These are phyloP conservation scores for Phalaenopsis aphrodite DNA, from an alignment of 106 monocot genomes.

Conservation along the genomic window DNA sequence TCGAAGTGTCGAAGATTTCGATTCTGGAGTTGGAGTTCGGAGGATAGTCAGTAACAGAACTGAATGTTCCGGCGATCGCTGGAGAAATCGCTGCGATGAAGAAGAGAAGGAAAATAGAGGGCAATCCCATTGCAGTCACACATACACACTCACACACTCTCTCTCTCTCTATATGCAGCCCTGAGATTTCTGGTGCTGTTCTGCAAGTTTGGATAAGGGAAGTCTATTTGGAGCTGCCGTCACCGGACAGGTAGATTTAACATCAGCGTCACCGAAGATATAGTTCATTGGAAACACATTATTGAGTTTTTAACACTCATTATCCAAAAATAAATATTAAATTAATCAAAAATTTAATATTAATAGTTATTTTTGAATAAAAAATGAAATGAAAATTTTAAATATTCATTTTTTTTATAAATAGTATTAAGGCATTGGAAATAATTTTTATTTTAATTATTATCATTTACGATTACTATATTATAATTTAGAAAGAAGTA, in stretches of 20 bases:
- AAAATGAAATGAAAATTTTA: no score
- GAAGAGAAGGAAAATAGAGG: neutral
- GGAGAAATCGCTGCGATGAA: slow-evolving; percentile 8
- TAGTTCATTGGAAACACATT: neutral
- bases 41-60: slow-evolving; percentile 13
- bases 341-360: no score
- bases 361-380: no score
- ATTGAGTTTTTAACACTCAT: no score
- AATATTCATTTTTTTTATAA: no score
- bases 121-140: neutral
- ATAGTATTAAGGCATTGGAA: no score
- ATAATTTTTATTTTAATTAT: no score
- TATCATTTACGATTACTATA: no score
- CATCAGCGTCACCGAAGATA: neutral
- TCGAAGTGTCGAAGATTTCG: slow-evolving; percentile 69
- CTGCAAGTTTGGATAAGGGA: neutral
- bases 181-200: neutral
- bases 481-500: no score
- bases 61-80: slow-evolving; percentile 6
- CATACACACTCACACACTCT: no score
- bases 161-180: neutral
- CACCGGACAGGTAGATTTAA: neutral
- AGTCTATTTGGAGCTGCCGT: neutral
- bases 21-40: neutral
- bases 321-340: no score